A percentile compares a stretch with the other conserved stretches of the same genome.
Evolutionary conservation across 768 basidiomycete species (phyloP).

Genomic region (Phlegmacium glaucopus): DNA sequence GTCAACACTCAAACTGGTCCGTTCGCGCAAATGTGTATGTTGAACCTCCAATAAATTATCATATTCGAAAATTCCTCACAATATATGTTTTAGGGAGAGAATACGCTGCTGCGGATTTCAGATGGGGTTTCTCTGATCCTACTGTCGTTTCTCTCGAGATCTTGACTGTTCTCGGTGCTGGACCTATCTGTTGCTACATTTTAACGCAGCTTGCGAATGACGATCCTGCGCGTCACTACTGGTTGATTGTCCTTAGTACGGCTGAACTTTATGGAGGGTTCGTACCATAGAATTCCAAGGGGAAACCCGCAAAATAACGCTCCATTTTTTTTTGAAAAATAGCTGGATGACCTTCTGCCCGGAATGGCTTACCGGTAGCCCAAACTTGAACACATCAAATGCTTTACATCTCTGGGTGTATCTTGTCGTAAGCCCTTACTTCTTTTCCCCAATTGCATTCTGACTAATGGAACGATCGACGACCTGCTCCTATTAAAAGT

Average conservation of each 20-base stretch:
- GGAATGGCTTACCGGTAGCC: slow-evolving; percentile 78
- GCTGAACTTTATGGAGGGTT: slow-evolving; percentile 79
- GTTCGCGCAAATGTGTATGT: slow-evolving; percentile 75
- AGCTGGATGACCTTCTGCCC: slow-evolving; percentile 91
- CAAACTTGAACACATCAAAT: slow-evolving; percentile 69
- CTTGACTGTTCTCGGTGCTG: slow-evolving; percentile 77
- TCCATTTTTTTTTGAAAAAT: background rate
- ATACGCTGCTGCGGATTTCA: slow-evolving; percentile 74
- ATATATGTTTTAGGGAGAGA: slow-evolving; percentile 60
- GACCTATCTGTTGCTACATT: slow-evolving; percentile 71
- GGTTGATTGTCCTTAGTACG: slow-evolving; percentile 76
- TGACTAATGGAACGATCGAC: background rate
- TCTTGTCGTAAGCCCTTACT: slow-evolving; percentile 55
- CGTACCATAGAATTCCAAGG: background rate
- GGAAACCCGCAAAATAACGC: no score
- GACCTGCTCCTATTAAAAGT: slow-evolving; percentile 36
- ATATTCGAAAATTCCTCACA: background rate
- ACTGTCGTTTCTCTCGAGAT: slow-evolving; percentile 81
- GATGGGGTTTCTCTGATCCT: slow-evolving; percentile 79
- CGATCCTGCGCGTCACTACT: slow-evolving; percentile 70
- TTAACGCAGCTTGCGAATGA: slow-evolving; percentile 58
- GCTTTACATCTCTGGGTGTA: slow-evolving; percentile 76
- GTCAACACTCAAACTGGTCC: slow-evolving; percentile 67
- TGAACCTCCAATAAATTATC: background rate
- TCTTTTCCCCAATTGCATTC: background rate